These are phyloP conservation scores for Aureobasidium melanogenum DNA, from an alignment of 2,329 filamentous ascomycete species.

Conservation along the genomic window DNA sequence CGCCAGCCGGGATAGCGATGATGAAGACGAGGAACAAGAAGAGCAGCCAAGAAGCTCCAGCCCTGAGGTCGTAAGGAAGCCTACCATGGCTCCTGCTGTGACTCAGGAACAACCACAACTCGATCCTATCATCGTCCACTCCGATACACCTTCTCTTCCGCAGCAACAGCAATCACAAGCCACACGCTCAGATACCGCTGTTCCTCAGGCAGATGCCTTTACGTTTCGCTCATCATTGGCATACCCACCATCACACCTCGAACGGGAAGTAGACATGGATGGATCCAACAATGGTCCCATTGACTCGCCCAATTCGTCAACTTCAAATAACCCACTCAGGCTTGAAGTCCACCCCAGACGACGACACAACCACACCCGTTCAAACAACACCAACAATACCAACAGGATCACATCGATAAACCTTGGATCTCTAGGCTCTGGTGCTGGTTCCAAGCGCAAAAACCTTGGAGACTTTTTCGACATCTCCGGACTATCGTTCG, in stretches of 20 bases:
- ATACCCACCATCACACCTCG: slow-evolving; percentile 41
- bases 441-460: slow-evolving; percentile 63
- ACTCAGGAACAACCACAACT: slow-evolving; percentile 25
- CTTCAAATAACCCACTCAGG: slow-evolving; percentile 18
- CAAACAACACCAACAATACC: slow-evolving; percentile 27
- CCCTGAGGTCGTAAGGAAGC: slow-evolving; percentile 23
- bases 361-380: slow-evolving; percentile 18
- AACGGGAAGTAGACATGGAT: slow-evolving; percentile 43
- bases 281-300: slow-evolving; percentile 18
- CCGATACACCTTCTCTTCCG: slow-evolving; percentile 2
- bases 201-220: slow-evolving; percentile 54
- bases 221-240: slow-evolving; percentile 59
- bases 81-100: slow-evolving; percentile 8
- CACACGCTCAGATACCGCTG: slow-evolving; percentile 17
- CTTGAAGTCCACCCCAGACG: slow-evolving; percentile 16
- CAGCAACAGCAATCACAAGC: slow-evolving; percentile 13
- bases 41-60: slow-evolving; percentile 39
- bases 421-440: slow-evolving; percentile 45
- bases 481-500: slow-evolving; percentile 49
- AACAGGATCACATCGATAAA: slow-evolving; percentile 26
- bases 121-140: slow-evolving; percentile 19
- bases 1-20: slow-evolving; percentile 52
- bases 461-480: slow-evolving; percentile 70
- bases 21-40: slow-evolving; percentile 53
- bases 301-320: slow-evolving; percentile 36